phyloP scores from a whole-genome alignment of 139 green algal genomes.

The Closterium sp. region DNA sequence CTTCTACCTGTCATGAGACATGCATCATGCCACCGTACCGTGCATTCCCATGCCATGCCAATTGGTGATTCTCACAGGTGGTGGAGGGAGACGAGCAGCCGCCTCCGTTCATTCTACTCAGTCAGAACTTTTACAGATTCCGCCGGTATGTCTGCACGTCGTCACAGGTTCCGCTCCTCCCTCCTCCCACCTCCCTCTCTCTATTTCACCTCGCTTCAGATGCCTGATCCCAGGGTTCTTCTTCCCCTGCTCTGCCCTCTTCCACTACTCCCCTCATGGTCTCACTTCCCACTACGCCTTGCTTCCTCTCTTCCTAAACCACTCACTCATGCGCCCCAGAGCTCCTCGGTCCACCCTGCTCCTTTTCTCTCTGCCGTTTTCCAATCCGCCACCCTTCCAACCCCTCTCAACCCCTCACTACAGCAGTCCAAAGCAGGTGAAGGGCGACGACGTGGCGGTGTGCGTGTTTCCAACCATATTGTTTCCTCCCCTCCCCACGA shows the following conservation, averaged over 20 bases:
- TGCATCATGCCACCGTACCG: no score
- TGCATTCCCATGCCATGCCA: not conserved
- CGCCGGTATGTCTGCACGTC: not conserved
- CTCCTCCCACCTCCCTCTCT: not conserved
- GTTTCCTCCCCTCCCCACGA: not conserved
- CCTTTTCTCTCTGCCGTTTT: no score
- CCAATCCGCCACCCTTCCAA: not conserved
- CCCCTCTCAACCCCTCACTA: not conserved
- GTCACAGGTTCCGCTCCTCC: not conserved
- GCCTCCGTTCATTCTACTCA: slow-evolving; percentile 37
- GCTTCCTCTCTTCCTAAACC: not conserved
- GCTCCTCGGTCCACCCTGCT: not conserved
- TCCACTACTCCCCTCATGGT: not conserved
- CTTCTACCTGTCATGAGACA: no score
- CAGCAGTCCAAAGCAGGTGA: not conserved
- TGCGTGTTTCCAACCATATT: slow-evolving; percentile 46
- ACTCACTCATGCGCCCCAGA: not conserved
- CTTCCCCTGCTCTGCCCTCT: not conserved
- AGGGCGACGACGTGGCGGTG: slow-evolving; percentile 26
- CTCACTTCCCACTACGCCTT: not conserved
- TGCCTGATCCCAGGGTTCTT: no score
- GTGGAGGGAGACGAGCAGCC: slow-evolving; percentile 12
- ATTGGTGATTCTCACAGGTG: not conserved
- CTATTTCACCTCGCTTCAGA: not conserved
- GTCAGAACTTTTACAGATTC: slow-evolving; percentile 19